Conservation (phyloP, 495 filamentous ascomycete genomes). For the Penicillium goetzii region DNA sequence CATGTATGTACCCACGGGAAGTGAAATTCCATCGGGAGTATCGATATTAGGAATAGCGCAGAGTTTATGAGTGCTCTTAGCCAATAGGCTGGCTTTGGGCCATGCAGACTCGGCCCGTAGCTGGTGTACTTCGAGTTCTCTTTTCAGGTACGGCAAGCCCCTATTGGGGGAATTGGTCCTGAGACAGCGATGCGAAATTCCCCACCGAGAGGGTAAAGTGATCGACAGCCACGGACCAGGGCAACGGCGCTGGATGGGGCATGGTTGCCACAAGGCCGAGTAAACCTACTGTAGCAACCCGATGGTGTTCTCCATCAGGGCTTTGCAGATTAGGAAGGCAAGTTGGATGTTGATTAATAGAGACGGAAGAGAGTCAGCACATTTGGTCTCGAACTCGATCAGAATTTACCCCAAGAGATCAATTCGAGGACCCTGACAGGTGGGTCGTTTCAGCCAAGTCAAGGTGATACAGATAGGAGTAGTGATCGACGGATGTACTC, state of each 20-base stretch:
- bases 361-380: background rate
- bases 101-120: background rate
- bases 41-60: conserved; percentile 18
- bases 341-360: conserved; percentile 12
- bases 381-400: conserved; percentile 1
- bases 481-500: conserved; percentile 18
- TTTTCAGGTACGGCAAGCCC: conserved; percentile 10
- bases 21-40: conserved; percentile 5
- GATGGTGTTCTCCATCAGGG: background rate
- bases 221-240: conserved; percentile 24
- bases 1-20: background rate
- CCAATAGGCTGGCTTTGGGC: background rate
- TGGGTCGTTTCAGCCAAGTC: conserved; percentile 23
- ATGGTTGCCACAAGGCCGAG: background rate
- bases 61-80: background rate
- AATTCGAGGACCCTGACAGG: conserved; percentile 18
- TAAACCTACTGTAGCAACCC: background rate
- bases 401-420: background rate
- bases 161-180: conserved; percentile 15
- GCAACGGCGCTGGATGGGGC: conserved; percentile 2
- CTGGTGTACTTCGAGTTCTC: background rate
- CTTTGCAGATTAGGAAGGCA: background rate
- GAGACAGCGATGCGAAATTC: conserved; percentile 21
- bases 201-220: conserved; percentile 15
- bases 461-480: conserved; percentile 13